Evolutionary conservation across 2,329 filamentous ascomycete genomes (phyloP).

Genomic region (Sphaerulina vaccinii): DNA sequence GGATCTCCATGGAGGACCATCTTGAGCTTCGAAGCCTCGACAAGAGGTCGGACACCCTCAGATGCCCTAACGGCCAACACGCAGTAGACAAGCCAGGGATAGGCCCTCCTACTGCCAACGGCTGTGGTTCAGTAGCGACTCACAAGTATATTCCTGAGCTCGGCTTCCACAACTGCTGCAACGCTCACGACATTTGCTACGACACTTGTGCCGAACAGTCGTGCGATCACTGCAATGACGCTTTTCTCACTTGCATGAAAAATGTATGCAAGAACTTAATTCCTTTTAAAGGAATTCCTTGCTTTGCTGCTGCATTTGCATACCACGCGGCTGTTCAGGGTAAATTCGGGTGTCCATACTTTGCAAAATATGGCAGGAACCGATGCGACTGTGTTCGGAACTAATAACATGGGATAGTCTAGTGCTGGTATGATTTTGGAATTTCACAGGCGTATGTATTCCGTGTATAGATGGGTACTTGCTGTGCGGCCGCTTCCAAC

Average conservation of each 20-base stretch:
- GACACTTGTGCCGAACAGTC: conserved; percentile 4
- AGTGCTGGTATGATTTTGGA: no score
- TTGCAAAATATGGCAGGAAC: no score
- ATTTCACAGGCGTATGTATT: no score
- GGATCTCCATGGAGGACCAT: neutral
- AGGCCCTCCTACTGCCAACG: neutral
- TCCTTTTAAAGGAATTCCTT: neutral
- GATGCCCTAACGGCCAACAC: neutral
- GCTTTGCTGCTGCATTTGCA: no score
- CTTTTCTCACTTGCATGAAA: neutral
- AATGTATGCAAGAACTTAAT: neutral
- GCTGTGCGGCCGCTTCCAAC: no score
- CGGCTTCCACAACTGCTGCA: neutral
- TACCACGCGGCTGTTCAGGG: no score
- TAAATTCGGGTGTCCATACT: no score
- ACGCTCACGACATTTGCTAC: conserved; percentile 6
- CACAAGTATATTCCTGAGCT: conserved; percentile 1
- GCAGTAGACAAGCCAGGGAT: neutral
- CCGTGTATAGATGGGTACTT: no score
- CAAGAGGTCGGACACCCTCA: neutral
- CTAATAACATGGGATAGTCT: no score
- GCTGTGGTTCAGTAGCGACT: neutral
- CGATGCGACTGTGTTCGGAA: no score
- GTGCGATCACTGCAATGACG: conserved; percentile 6
- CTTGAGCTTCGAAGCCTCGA: neutral